Conservation (phyloP, 139 green algal species). For the Tetraselmis chui region DNA sequence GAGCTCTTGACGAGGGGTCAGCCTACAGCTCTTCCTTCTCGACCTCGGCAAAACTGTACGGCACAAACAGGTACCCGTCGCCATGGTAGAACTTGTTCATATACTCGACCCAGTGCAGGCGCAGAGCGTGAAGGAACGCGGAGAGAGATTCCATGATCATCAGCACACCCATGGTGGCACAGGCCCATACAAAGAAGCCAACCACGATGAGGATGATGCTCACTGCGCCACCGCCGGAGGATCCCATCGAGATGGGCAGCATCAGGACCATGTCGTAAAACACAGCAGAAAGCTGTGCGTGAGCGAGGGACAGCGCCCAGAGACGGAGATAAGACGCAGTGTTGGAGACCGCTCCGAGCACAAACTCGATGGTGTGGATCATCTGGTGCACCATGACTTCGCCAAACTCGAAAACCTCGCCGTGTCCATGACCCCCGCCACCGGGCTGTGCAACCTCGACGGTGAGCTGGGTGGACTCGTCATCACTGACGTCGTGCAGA, state of each 20-base stretch:
- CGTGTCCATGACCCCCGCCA: conserved; percentile 31
- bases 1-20: no score
- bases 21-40: conserved; percentile 34
- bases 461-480: neutral
- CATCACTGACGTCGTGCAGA: neutral
- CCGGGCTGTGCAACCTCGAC: neutral
- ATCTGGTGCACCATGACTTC: conserved; percentile 89
- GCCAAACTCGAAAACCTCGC: conserved; percentile 86
- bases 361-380: conserved; percentile 99
- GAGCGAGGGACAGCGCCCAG: conserved; percentile 93
- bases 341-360: conserved; percentile 97
- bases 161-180: conserved; percentile 89
- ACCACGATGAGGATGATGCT: neutral
- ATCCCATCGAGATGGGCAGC: conserved; percentile 41
- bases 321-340: conserved; percentile 97
- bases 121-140: conserved; percentile 95
- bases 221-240: conserved; percentile 19
- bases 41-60: conserved; percentile 69
- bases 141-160: conserved; percentile 97
- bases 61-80: conserved; percentile 84
- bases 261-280: conserved; percentile 95
- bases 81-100: conserved; percentile 66
- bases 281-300: conserved; percentile 87
- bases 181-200: conserved; percentile 84
- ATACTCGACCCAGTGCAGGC: conserved; percentile 94